Conservation (phyloP, 176 grass and related monocot species). For the Saccharum officinarum region DNA sequence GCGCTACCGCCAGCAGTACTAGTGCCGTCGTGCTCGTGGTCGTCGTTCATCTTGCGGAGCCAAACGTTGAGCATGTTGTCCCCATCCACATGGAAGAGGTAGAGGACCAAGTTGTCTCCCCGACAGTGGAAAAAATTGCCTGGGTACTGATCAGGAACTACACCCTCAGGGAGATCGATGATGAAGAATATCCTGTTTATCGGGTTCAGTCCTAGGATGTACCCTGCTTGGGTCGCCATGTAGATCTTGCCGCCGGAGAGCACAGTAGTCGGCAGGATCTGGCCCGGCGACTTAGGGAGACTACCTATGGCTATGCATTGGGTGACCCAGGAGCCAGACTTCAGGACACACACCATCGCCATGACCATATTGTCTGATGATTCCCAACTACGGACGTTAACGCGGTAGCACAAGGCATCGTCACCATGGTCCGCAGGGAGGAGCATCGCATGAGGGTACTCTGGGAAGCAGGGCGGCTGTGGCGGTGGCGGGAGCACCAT, state of each 20-base stretch:
- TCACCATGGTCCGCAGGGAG: not conserved
- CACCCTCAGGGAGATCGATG: not conserved
- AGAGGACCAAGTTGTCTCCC: not conserved
- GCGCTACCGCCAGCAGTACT: not conserved
- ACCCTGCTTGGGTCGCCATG: not conserved
- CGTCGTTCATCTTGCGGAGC: not conserved
- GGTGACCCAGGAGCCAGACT: not conserved
- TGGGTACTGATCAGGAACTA: not conserved
- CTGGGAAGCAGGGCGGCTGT: too few species aligned
- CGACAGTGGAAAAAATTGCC: not conserved
- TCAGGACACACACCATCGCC: not conserved
- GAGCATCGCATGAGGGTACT: not conserved
- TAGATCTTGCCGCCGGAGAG: constrained; percentile 12
- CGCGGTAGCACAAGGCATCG: not conserved
- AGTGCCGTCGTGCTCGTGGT: not conserved
- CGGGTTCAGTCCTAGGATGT: not conserved
- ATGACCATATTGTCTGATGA: not conserved
- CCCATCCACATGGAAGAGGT: not conserved
- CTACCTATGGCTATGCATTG: accelerated
- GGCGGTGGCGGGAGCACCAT: not conserved
- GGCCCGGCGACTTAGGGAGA: not conserved
- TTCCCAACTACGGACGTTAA: not conserved
- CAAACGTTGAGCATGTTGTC: not conserved
- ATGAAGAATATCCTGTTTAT: not conserved
- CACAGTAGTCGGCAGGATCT: not conserved